phyloP scores from a whole-genome alignment of 371 early-diverging fungal genomes.

The Syncephalastrum racemosum region DNA sequence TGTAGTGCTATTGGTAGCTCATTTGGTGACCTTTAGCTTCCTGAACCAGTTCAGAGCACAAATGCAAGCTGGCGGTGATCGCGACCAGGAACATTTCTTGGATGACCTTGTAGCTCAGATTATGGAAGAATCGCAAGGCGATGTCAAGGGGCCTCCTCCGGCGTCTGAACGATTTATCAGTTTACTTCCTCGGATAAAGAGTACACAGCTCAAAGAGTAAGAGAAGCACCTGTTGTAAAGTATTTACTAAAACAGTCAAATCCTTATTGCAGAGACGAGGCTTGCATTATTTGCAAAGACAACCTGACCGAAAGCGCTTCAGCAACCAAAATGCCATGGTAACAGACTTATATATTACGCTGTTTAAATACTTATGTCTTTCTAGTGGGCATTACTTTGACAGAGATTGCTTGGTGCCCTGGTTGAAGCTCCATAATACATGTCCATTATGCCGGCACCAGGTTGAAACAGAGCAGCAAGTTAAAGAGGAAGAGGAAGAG shows the following conservation, averaged over 20 bases:
- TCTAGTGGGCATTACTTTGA: constrained; percentile 58
- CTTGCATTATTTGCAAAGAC: constrained; percentile 55
- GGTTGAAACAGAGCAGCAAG: constrained; percentile 49
- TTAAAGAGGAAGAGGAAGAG: constrained; percentile 49
- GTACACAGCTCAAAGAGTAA: constrained; percentile 26
- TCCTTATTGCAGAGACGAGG: constrained; percentile 34
- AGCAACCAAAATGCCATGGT: constrained; percentile 55
- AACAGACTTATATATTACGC: background rate
- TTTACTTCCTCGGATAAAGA: constrained; percentile 25
- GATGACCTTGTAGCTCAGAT: constrained; percentile 50
- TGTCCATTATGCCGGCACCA: constrained; percentile 62
- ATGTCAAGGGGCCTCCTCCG: constrained; percentile 54
- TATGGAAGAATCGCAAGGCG: constrained; percentile 47
- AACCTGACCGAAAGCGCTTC: constrained; percentile 23
- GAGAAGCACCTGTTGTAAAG: background rate
- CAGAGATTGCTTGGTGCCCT: constrained; percentile 56
- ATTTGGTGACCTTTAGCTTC: constrained; percentile 17
- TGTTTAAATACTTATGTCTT: constrained; percentile 2
- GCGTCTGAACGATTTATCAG: constrained; percentile 47
- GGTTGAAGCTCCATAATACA: constrained; percentile 59
- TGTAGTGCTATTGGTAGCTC: background rate
- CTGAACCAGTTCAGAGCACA: constrained; percentile 39
- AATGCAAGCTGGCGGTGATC: constrained; percentile 40
- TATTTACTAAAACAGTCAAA: background rate
- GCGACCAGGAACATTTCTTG: constrained; percentile 44